Conservation (phyloP, 2,329 filamentous ascomycete genomes). For the Lachnellula cervina region DNA sequence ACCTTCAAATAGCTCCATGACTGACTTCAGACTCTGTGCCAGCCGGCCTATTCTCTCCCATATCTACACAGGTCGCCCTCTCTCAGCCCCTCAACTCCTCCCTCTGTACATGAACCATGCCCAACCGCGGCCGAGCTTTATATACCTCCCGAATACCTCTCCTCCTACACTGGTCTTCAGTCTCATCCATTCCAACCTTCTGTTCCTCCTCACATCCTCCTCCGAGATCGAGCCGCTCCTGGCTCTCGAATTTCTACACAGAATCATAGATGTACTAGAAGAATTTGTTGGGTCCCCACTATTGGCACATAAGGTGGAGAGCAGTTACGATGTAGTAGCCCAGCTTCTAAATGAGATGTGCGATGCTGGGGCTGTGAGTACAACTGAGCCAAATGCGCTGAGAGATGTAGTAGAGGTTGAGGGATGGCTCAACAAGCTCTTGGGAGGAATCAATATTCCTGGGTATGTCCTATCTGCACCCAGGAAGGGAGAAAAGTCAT, state of each 20-base stretch:
- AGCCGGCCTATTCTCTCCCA: slow-evolving; percentile 86
- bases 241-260: slow-evolving; percentile 89
- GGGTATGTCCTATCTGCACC: slow-evolving; percentile 46
- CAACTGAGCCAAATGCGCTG: slow-evolving; percentile 89
- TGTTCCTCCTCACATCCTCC: slow-evolving; percentile 81
- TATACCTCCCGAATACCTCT: slow-evolving; percentile 76
- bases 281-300: slow-evolving; percentile 89
- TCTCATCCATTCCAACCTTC: slow-evolving; percentile 77
- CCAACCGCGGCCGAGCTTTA: slow-evolving; percentile 73
- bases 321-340: slow-evolving; percentile 86
- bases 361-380: slow-evolving; percentile 82
- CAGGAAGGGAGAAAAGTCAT: slow-evolving; percentile 7
- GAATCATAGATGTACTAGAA: slow-evolving; percentile 86
- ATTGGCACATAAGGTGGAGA: slow-evolving; percentile 79
- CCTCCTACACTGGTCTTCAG: slow-evolving; percentile 88
- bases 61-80: slow-evolving; percentile 77
- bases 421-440: slow-evolving; percentile 79
- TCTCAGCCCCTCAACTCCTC: slow-evolving; percentile 69
- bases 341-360: slow-evolving; percentile 95
- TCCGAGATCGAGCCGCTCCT: slow-evolving; percentile 84
- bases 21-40: slow-evolving; percentile 21
- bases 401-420: slow-evolving; percentile 90
- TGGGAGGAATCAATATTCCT: slow-evolving; percentile 82
- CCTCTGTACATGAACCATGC: slow-evolving; percentile 83
- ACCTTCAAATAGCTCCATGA: slow-evolving; percentile 8